Evolutionary conservation across 73 alveolate species (phyloP), one percentile per base, ranked within the genome.

Genomic region (Breviolum minutum): DNA sequence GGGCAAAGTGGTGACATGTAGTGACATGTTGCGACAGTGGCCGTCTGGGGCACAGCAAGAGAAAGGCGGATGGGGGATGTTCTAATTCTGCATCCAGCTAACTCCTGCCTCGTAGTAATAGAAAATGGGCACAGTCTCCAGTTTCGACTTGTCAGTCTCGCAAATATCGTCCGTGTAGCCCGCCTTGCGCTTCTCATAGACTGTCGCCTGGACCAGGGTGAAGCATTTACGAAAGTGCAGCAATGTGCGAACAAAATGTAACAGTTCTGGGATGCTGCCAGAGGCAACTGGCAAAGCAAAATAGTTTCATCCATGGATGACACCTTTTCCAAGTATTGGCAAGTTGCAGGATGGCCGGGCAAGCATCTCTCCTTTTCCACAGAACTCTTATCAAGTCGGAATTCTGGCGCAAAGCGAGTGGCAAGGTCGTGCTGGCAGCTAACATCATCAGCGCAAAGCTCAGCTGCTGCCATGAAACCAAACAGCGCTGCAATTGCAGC

Each of bases 311-410:
- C 54, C 54, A 40, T 40, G 54, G 54, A 40, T 40, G 54, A 0
- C 54, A 40, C 54, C 54, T 40, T 40, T 40, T 40, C 54, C 54
- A 40, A 30, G 26, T 22, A 22, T n/a, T 8, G 13, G 62, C 85
- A 27, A 76, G 85, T 12, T 6, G 94, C 94, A 9, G 94, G 94
- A 63, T 85, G 94, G 30, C 94, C 94, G 5, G 94, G 94, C 94
- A 85, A 63, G 20, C 94, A 85, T 62, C 94, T 20, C 61, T 85
- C n/a, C 13, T 62, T 61, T 7, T 60, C 9, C 79, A 85, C 68
- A 63, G 94, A 40, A 13, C 2, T 48, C 84, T 66, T 66, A 69
- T 87, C 95, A 10, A 87, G 95, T 13, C 95, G 66, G 68, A 60
- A 64, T 48, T 27, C 84, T 24, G 95, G 95, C 16, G 95, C 95